phyloP scores from a whole-genome alignment of 2,329 filamentous ascomycete species.

The Penicillium olsonii region DNA sequence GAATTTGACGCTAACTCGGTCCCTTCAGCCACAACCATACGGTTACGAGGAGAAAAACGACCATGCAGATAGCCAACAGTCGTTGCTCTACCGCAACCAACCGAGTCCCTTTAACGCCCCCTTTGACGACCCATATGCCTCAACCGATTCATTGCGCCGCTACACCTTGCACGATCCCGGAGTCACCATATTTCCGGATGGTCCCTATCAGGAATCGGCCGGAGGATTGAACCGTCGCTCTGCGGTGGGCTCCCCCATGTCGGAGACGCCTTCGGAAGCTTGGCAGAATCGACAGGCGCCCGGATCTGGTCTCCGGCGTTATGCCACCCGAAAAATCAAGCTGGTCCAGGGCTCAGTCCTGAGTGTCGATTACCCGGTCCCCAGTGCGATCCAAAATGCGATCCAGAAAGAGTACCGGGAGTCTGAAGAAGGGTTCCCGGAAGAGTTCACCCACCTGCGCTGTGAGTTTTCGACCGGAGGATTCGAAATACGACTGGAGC shows the following conservation, averaged over 20 bases:
- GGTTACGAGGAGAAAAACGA: slow-evolving; percentile 27
- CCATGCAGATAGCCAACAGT: slow-evolving; percentile 25
- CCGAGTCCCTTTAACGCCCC: slow-evolving; percentile 47
- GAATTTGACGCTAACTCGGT: too few species aligned
- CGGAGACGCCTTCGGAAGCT: slow-evolving; percentile 68
- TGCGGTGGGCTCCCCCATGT: slow-evolving; percentile 56
- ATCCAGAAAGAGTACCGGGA: slow-evolving; percentile 88
- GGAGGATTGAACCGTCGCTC: slow-evolving; percentile 46
- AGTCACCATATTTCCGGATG: slow-evolving; percentile 57
- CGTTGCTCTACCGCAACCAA: slow-evolving; percentile 35
- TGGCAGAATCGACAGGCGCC: slow-evolving; percentile 78
- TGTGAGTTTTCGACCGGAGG: slow-evolving; percentile 52
- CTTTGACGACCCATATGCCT: slow-evolving; percentile 51
- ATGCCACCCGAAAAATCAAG: slow-evolving; percentile 95
- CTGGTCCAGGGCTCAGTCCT: slow-evolving; percentile 94
- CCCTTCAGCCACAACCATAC: slow-evolving; percentile 9
- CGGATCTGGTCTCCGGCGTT: slow-evolving; percentile 69
- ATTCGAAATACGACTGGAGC: neutral
- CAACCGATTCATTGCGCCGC: slow-evolving; percentile 32
- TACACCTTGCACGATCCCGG: slow-evolving; percentile 47
- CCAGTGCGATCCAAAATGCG: slow-evolving; percentile 95
- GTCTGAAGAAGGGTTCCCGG: slow-evolving; percentile 76
- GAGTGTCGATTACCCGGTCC: slow-evolving; percentile 95
- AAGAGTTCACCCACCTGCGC: slow-evolving; percentile 97
- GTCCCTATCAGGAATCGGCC: slow-evolving; percentile 61